Conservation (phyloP, 225 moss, liverwort and hornwort genomes). For the Bryoerythrophyllum caledonicum region DNA sequence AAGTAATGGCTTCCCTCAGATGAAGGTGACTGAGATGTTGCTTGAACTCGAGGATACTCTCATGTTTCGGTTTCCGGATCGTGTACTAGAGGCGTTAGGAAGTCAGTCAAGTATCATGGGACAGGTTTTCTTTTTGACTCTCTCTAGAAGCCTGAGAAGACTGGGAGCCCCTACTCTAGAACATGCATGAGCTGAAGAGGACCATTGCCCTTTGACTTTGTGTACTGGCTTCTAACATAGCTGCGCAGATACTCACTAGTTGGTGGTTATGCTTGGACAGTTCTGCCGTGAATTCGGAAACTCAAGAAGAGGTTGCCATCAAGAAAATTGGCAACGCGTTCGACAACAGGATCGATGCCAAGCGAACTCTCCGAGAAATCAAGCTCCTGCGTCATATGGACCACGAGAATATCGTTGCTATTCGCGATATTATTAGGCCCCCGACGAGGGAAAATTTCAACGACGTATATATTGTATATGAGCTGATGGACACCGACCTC, state of each 20-base stretch:
- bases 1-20: not conserved
- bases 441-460: conserved; percentile 59
- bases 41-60: not conserved
- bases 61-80: not conserved
- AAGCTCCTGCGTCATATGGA: conserved; percentile 95
- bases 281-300: conserved; percentile 75
- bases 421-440: conserved; percentile 62
- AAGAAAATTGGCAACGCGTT: conserved; percentile 95
- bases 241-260: not conserved
- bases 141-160: not conserved
- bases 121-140: not conserved
- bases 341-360: conserved; percentile 92
- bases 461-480: conserved; percentile 68
- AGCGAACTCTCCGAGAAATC: conserved; percentile 92
- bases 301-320: conserved; percentile 78
- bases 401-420: conserved; percentile 80
- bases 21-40: not conserved
- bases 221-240: not conserved
- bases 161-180: not conserved
- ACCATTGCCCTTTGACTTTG: not conserved
- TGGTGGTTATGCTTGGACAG: conserved; percentile 30
- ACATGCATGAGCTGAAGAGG: not conserved
- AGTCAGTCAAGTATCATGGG: not conserved
- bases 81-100: not conserved
- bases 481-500: conserved; percentile 70